Evolutionary conservation across 352 stramenopile genomes (phyloP).

Genomic region (Globisporangium paroecandrum): DNA sequence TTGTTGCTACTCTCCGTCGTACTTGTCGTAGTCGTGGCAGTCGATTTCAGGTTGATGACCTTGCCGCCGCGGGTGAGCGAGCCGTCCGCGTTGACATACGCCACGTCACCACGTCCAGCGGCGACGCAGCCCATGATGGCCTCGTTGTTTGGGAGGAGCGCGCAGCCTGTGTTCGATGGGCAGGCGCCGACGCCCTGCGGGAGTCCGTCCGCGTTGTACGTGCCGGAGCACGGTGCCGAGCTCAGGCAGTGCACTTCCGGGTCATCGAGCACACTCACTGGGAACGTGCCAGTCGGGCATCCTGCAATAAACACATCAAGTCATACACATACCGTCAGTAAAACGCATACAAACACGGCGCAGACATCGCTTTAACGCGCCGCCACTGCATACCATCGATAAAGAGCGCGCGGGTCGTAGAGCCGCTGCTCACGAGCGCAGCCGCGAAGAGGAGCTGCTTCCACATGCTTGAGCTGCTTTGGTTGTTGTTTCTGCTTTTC

Average conservation of each 20-base stretch:
- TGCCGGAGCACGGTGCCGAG: constrained; percentile 54
- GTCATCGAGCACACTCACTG: constrained; percentile 66
- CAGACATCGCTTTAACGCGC: background rate
- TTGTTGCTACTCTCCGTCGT: constrained; percentile 3
- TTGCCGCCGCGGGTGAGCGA: constrained; percentile 51
- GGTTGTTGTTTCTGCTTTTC: background rate
- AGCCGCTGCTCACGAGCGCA: constrained; percentile 7
- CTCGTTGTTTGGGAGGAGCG: constrained; percentile 51
- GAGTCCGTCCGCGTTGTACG: constrained; percentile 46
- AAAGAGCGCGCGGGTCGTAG: constrained; percentile 8
- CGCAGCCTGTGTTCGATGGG: constrained; percentile 47
- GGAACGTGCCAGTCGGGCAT: constrained; percentile 42
- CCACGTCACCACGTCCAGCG: constrained; percentile 44
- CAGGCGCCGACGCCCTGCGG: constrained; percentile 51
- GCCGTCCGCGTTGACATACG: constrained; percentile 71
- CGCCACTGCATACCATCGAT: constrained; percentile 17
- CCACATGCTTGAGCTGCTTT: constrained; percentile 14
- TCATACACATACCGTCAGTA: background rate
- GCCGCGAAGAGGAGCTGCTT: constrained; percentile 10
- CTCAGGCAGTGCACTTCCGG: constrained; percentile 47
- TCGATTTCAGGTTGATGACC: constrained; percentile 15
- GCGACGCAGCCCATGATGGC: constrained; percentile 68
- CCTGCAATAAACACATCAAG: constrained; percentile 22
- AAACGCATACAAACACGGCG: background rate
- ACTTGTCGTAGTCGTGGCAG: constrained; percentile 14